Evolutionary conservation across 1,284 basidiomycete genomes (phyloP).

Genomic region (Ceratobasidium sp.): DNA sequence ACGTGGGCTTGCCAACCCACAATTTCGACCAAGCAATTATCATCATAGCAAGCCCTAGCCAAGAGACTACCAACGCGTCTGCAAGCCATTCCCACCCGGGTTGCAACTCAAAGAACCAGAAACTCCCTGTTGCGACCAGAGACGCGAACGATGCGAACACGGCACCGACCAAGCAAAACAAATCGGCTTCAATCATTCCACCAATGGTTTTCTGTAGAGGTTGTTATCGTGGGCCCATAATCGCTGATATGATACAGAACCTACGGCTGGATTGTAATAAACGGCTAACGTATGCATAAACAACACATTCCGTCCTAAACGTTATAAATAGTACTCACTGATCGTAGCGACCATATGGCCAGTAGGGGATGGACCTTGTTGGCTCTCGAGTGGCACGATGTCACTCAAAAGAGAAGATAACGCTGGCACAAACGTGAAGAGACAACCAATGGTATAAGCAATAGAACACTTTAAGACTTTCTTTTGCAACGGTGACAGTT

Average conservation of each 20-base stretch:
- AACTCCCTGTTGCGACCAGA: conserved; percentile 79
- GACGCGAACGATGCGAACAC: conserved; percentile 81
- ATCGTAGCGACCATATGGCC: conserved; percentile 94
- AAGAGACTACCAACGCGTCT: conserved; percentile 76
- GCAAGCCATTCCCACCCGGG: conserved; percentile 78
- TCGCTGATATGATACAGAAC: not conserved
- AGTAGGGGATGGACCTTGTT: conserved; percentile 72
- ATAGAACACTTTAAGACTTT: conserved; percentile 92
- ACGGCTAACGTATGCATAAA: conserved; percentile 59
- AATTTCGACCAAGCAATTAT: conserved; percentile 88
- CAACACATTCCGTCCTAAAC: not conserved
- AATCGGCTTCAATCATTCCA: conserved; percentile 90
- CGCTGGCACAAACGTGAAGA: conserved; percentile 90
- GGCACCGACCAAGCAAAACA: conserved; percentile 80
- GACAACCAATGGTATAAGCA: conserved; percentile 89
- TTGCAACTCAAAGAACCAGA: conserved; percentile 75
- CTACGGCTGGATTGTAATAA: conserved; percentile 79
- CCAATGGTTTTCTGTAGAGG: conserved; percentile 77
- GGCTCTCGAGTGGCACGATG: conserved; percentile 67
- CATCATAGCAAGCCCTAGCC: conserved; percentile 87
- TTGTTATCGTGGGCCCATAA: conserved; percentile 11
- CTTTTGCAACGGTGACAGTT: conserved; percentile 68
- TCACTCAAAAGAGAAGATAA: conserved; percentile 75
- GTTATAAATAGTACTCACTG: conserved; percentile 60
- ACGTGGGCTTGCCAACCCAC: conserved; percentile 89